Percentiles rank a stretch among this genome's conserved stretches.
Conservation (phyloP, 2,329 filamentous ascomycete genomes). For the Trichocomaceae sp. region DNA sequence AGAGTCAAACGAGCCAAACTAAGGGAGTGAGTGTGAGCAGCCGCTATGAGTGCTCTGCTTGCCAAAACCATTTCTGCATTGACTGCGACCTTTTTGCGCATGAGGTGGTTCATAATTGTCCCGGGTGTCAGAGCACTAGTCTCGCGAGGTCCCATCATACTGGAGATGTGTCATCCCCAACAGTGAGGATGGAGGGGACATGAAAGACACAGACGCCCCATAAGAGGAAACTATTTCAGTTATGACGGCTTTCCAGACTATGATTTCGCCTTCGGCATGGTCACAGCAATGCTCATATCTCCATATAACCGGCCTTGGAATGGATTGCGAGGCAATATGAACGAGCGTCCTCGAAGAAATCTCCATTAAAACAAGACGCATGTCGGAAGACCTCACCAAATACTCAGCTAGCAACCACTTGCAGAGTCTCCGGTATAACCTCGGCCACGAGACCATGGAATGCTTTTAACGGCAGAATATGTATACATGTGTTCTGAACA, state of each 20-base stretch:
- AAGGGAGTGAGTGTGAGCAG: constrained; percentile 77
- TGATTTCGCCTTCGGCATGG: neutral
- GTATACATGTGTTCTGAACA: neutral
- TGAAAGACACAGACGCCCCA: neutral
- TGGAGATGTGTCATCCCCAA: neutral
- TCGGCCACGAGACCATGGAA: neutral
- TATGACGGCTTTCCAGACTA: neutral
- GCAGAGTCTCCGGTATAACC: too few relatives aligned
- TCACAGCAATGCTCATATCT: neutral
- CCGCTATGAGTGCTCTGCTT: constrained; percentile 83
- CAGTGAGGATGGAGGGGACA: constrained; percentile 8
- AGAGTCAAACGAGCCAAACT: constrained; percentile 39
- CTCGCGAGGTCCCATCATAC: neutral
- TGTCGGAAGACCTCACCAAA: too few relatives aligned
- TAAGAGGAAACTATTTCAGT: neutral
- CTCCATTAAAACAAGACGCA: too few relatives aligned
- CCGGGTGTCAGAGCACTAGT: constrained; percentile 63
- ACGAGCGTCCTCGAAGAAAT: neutral
- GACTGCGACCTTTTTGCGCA: constrained; percentile 96
- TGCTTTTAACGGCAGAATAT: neutral
- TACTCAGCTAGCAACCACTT: too few relatives aligned
- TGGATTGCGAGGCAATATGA: neutral
- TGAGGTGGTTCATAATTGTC: constrained; percentile 91
- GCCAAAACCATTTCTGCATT: constrained; percentile 87
- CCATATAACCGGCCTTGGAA: neutral